Evolutionary conservation across 768 basidiomycete species (phyloP).

Genomic region (Lyophyllum semitale): DNA sequence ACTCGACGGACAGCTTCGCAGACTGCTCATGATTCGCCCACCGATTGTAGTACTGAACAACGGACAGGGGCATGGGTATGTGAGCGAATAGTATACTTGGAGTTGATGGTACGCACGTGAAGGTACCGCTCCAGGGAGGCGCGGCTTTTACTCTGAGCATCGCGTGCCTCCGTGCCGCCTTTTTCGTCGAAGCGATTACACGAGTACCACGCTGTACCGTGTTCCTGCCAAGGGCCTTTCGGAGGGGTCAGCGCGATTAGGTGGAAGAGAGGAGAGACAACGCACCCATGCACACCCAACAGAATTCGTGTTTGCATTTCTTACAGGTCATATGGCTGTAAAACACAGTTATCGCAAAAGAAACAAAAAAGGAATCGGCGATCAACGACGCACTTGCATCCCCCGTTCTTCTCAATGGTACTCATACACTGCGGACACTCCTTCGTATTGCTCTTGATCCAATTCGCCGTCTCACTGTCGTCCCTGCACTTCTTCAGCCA

Average conservation of each 20-base stretch:
- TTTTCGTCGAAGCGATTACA: slow-evolving; percentile 98
- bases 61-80: neutral
- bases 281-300: slow-evolving; percentile 98
- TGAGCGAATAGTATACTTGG: neutral
- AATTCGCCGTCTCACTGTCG: slow-evolving; percentile 98
- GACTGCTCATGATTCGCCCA: slow-evolving; percentile 99
- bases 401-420: slow-evolving; percentile 99
- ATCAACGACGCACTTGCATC: slow-evolving; percentile 88
- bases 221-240: slow-evolving; percentile 92
- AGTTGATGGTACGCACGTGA: slow-evolving; percentile 61
- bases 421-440: slow-evolving; percentile 95
- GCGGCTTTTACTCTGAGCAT: slow-evolving; percentile 87
- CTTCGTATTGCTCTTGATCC: slow-evolving; percentile 99
- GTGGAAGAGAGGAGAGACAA: slow-evolving; percentile 12
- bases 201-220: slow-evolving; percentile 97
- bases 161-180: slow-evolving; percentile 82
- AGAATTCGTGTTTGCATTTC: slow-evolving; percentile 98
- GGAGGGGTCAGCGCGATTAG: slow-evolving; percentile 20
- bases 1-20: slow-evolving; percentile 91
- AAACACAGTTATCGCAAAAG: neutral
- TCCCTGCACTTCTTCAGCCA: slow-evolving; percentile 98
- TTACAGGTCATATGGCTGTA: slow-evolving; percentile 97
- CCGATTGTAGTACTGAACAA: slow-evolving; percentile 92
- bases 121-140: slow-evolving; percentile 94
- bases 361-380: slow-evolving; percentile 5